These are phyloP conservation scores for Rhodotorula sp. DNA, from an alignment of 1,284 basidiomycete species.

Conservation along the genomic window DNA sequence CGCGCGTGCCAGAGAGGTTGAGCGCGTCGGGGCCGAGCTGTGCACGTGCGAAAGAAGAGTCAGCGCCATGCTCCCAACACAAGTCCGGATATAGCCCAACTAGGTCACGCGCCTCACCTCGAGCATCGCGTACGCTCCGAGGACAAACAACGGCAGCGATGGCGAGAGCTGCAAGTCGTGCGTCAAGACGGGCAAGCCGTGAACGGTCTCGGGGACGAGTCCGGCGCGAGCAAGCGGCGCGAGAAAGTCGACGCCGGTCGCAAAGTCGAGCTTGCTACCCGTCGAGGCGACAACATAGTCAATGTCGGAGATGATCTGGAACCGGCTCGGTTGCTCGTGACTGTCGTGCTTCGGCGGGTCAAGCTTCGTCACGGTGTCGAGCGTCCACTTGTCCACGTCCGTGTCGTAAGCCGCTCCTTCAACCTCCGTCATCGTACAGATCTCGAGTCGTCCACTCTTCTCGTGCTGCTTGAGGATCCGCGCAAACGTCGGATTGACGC, in stretches of 20 bases:
- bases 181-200: conserved; percentile 48
- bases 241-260: conserved; percentile 43
- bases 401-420: conserved; percentile 1
- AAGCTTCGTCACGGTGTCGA: background rate
- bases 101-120: conserved; percentile 36
- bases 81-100: background rate
- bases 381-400: background rate
- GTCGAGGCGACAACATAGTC: conserved; percentile 48
- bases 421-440: conserved; percentile 11
- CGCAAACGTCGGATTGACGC: conserved; percentile 48
- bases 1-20: conserved; percentile 50
- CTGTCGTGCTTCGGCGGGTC: too few species aligned
- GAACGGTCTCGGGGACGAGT: conserved; percentile 43
- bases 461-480: conserved; percentile 42
- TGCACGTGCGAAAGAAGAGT: background rate
- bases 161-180: conserved; percentile 46
- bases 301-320: conserved; percentile 1
- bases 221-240: conserved; percentile 29
- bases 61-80: too few species aligned
- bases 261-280: conserved; percentile 41
- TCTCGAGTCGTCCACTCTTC: conserved; percentile 38
- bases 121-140: conserved; percentile 44
- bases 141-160: conserved; percentile 48
- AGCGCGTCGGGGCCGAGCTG: conserved; percentile 50
- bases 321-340: background rate